These are phyloP conservation scores for Stephanodiscus minutulus DNA, from an alignment of 108 stramenopile genomes.

Conservation along the genomic window DNA sequence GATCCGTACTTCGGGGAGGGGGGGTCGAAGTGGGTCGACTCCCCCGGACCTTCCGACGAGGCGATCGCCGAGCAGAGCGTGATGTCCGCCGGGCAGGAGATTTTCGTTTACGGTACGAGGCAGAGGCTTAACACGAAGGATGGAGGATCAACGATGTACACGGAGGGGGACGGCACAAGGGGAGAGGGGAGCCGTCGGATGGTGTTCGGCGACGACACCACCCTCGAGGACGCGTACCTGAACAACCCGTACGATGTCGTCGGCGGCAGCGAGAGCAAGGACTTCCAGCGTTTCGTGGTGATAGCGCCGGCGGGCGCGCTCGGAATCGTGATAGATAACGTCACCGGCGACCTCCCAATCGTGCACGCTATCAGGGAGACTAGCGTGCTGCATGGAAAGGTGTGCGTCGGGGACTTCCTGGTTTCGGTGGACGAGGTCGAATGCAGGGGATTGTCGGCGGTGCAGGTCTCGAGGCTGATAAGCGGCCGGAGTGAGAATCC, in stretches of 20 bases:
- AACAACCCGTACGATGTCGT: conserved; percentile 6
- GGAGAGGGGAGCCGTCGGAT: conserved; percentile 25
- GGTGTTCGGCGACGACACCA: conserved; percentile 40
- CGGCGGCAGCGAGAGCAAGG: conserved; percentile 19
- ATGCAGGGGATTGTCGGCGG: conserved; percentile 74
- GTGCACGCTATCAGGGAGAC: conserved; percentile 86
- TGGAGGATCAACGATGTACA: conserved; percentile 24
- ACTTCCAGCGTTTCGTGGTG: conserved; percentile 31
- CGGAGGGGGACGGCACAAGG: conserved; percentile 23
- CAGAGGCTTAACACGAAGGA: conserved; percentile 24
- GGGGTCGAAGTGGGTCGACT: conserved; percentile 15
- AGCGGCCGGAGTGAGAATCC: conserved; percentile 41
- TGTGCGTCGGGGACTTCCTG: conserved; percentile 75
- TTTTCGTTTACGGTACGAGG: conserved; percentile 25
- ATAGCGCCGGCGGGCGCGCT: conserved; percentile 67
- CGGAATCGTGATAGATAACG: conserved; percentile 88
- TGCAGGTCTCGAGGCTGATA: conserved; percentile 82
- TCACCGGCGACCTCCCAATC: conserved; percentile 70
- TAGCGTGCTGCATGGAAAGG: conserved; percentile 66
- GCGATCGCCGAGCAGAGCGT: conserved; percentile 39
- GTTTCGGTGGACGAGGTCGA: conserved; percentile 82
- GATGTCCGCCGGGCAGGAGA: conserved; percentile 29
- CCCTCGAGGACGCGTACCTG: conserved; percentile 42
- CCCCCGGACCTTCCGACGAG: conserved; percentile 18
- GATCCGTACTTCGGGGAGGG: conserved; percentile 78